These are phyloP conservation scores for Starmera stellimalicola DNA, from an alignment of 1,139 yeast genomes.

Conservation along the genomic window DNA sequence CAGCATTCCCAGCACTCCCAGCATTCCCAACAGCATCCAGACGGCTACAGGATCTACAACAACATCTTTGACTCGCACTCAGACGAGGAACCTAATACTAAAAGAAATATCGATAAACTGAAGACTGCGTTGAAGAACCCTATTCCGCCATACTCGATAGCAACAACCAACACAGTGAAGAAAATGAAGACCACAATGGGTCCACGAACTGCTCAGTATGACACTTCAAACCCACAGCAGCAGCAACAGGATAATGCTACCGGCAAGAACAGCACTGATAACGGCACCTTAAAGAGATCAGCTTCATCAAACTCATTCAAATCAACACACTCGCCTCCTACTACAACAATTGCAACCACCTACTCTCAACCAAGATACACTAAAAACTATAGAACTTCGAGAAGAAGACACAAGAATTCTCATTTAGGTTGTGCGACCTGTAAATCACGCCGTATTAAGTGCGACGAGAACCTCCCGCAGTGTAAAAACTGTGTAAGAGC, in stretches of 20 bases:
- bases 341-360: background rate
- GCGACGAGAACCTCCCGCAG: conserved; percentile 56
- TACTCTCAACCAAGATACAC: background rate
- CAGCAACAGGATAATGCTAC: no score
- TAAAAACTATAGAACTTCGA: conserved; percentile 32
- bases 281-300: no score
- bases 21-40: background rate
- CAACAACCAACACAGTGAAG: conserved; percentile 12
- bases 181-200: no score
- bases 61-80: background rate
- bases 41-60: background rate
- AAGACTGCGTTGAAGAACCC: conserved; percentile 26
- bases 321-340: background rate
- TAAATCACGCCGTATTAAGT: conserved; percentile 55
- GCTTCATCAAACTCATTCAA: background rate
- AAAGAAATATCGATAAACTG: conserved; percentile 21
- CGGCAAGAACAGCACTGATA: no score
- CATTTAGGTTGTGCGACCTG: conserved; percentile 56
- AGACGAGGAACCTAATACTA: background rate
- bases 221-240: no score
- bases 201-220: no score
- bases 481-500: conserved; percentile 56
- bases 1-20: background rate
- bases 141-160: conserved; percentile 24
- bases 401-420: conserved; percentile 56